These are phyloP conservation scores for Noccaea bulbosa DNA, from an alignment of 345 rosid genomes.

Conservation along the genomic window DNA sequence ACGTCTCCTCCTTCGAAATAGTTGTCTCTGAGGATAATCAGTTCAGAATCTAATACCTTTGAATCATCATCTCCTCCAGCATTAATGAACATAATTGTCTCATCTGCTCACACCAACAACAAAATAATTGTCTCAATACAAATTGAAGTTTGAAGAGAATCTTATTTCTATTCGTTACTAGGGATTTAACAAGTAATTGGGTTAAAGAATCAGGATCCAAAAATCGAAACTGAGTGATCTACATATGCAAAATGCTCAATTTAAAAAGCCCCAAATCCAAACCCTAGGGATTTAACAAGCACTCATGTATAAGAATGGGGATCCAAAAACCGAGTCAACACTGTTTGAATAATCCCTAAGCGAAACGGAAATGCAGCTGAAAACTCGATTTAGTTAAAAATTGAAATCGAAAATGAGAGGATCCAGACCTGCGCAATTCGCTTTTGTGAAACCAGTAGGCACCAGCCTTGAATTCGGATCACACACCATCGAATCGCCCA, in stretches of 20 bases:
- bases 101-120: constrained; percentile 53
- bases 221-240: not conserved
- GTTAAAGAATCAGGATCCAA: too few species aligned
- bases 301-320: not conserved
- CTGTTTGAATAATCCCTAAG: not conserved
- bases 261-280: not conserved
- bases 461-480: constrained; percentile 72
- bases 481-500: constrained; percentile 69
- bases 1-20: constrained; percentile 77
- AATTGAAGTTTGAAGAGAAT: not conserved
- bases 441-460: constrained; percentile 56
- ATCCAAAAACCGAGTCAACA: not conserved
- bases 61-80: constrained; percentile 69
- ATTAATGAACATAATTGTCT: constrained; percentile 67
- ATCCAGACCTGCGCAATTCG: constrained; percentile 57
- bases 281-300: constrained; percentile 18
- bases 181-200: too few species aligned
- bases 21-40: constrained; percentile 54
- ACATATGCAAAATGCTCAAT: not conserved
- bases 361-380: constrained; percentile 1
- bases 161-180: not conserved
- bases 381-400: not conserved
- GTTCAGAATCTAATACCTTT: constrained; percentile 48
- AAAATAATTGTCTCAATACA: not conserved
- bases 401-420: constrained; percentile 6